Conservation (phyloP, 2,329 filamentous ascomycete genomes). For the Xylariaceae sp. region DNA sequence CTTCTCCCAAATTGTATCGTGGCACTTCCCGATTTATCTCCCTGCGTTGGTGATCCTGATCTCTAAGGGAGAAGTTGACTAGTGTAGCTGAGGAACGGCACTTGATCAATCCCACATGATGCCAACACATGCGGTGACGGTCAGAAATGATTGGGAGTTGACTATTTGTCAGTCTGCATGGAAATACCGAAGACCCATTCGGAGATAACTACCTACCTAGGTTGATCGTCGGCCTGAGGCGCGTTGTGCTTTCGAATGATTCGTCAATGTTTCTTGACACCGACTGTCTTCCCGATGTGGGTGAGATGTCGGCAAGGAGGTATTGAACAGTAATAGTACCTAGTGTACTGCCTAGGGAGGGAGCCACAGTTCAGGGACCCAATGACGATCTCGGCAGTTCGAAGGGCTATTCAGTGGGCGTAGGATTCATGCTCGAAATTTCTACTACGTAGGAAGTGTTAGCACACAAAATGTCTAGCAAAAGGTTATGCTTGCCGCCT, state of each 20-base stretch:
- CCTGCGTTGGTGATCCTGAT: not conserved
- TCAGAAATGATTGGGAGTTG: not conserved
- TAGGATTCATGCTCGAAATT: slow-evolving; percentile 20
- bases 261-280: slow-evolving; percentile 17
- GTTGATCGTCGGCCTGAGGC: too few relatives aligned
- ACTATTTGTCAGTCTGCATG: slow-evolving; percentile 1
- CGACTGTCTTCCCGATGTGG: slow-evolving; percentile 10
- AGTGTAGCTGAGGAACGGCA: not conserved
- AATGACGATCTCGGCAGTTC: slow-evolving; percentile 7
- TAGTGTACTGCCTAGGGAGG: not conserved
- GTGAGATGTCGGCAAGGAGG: not conserved
- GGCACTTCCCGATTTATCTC: not conserved
- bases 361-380: not conserved
- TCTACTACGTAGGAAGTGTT: slow-evolving; percentile 3
- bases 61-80: too few relatives aligned
- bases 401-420: not conserved
- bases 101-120: not conserved
- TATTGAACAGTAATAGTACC: slow-evolving; percentile 3
- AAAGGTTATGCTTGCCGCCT: too few relatives aligned
- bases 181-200: slow-evolving; percentile 1
- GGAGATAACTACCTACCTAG: too few relatives aligned
- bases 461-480: not conserved
- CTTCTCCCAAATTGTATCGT: too few relatives aligned
- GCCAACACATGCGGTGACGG: too few relatives aligned
- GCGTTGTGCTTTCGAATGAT: too few relatives aligned